These are phyloP conservation scores for Neurospora cerealis DNA, from an alignment of 495 filamentous ascomycete genomes.

Conservation along the genomic window DNA sequence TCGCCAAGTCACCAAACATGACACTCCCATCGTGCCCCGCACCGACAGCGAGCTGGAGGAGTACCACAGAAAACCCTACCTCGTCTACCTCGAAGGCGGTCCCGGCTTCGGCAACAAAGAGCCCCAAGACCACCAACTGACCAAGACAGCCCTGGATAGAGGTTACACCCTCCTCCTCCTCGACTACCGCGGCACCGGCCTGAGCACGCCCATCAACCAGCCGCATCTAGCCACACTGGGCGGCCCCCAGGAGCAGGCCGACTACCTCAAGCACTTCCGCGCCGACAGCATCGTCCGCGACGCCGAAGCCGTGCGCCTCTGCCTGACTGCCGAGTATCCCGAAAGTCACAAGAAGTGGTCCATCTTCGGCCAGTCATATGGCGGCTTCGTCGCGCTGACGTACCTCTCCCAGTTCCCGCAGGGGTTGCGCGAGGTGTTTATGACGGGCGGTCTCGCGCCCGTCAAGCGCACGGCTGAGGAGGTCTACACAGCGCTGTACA, in stretches of 20 bases:
- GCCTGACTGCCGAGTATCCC: constrained; percentile 59
- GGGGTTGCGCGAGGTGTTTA: constrained; percentile 70
- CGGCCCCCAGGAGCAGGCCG: constrained; percentile 52
- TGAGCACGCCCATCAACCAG: constrained; percentile 69
- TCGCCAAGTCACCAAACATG: constrained; percentile 54
- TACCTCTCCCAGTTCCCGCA: constrained; percentile 77
- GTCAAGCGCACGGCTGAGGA: constrained; percentile 59
- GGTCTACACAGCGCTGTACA: constrained; percentile 63
- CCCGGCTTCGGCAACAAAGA: constrained; percentile 65
- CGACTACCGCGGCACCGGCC: constrained; percentile 81
- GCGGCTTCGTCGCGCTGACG: constrained; percentile 71
- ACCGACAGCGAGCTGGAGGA: constrained; percentile 22
- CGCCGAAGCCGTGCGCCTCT: constrained; percentile 72
- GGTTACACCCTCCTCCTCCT: constrained; percentile 80
- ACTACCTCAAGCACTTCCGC: constrained; percentile 77
- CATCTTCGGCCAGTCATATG: constrained; percentile 82
- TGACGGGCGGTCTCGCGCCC: constrained; percentile 73
- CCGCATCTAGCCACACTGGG: constrained; percentile 56
- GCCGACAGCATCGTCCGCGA: constrained; percentile 86
- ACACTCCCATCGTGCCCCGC: constrained; percentile 44
- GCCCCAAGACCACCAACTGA: constrained; percentile 61
- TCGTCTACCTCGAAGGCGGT: constrained; percentile 60
- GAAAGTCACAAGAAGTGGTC: constrained; percentile 68
- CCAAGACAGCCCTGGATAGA: constrained; percentile 58
- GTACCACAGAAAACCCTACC: constrained; percentile 40